Base-by-base conservation (phyloP, 2,329 filamentous ascomycete genomes). In the Cytospora chrysosperma region DNA sequence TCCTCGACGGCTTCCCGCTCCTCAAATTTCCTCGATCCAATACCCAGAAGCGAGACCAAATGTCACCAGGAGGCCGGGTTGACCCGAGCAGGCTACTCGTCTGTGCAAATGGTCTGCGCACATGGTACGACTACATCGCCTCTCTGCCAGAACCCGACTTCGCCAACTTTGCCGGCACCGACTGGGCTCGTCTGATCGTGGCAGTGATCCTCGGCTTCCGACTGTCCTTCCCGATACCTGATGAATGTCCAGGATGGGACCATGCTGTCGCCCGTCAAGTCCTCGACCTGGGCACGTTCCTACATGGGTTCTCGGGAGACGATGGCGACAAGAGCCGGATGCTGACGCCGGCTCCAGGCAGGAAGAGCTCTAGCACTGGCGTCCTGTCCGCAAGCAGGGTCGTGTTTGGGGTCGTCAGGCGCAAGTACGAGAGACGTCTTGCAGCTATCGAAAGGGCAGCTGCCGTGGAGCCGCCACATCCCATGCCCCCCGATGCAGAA, bases 371-470 rank as follows among this genome's bases (percentile, higher is more conserved):
- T 50, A 73, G 69, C 47, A 76, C 77, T 47, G 80, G 83, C 62
- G 72, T 79, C 1, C 68, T 79, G 6, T 76, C 77, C 0, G 82
- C 82, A 0, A 77, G 80, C 51, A 75, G 74, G 52, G 72, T 83
- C 9, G 76, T 85, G 34, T 68, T 85, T 3, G 72, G 72, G 1
- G 76, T 82, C 17, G 75, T 85, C 49, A 78, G 72, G 70, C 69
- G 69, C 24, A 84, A 82, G 72, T 84, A 78, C 68, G 72, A 76
- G 49, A 75, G 71, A 51, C 75, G 79, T 30, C 67, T 79, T 4
- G 75, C 74, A 3, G 70, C 71, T 54, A 65, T 78, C 49, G 71
- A 75, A 54, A 65, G 51, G 37, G 34, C 56, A 7, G 43, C 47
- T 19, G n/a, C 21, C 13, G 15, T 28, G 6, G 32, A n/a, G 17